These are phyloP conservation scores for Primulina huaijiensis DNA, from an alignment of 257 asterid species.

Conservation along the genomic window DNA sequence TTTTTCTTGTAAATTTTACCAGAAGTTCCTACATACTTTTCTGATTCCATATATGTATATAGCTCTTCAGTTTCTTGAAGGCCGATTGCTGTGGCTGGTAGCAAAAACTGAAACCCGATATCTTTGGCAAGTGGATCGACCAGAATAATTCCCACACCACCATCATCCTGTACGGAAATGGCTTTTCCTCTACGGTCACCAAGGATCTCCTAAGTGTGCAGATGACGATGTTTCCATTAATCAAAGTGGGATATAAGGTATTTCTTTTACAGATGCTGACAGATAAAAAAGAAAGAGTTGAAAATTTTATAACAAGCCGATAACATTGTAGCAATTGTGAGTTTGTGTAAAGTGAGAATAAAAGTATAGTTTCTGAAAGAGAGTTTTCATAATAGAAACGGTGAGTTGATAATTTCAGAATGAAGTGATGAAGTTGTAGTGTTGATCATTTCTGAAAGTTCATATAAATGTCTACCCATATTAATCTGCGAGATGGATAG, in stretches of 20 bases:
- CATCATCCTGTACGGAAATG: slow-evolving; percentile 33
- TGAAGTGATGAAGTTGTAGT: too few relatives aligned
- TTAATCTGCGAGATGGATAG: too few relatives aligned
- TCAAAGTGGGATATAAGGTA: slow-evolving; percentile 44
- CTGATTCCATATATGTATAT: slow-evolving; percentile 35
- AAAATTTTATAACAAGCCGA: not conserved
- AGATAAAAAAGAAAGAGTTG: slow-evolving; percentile 19
- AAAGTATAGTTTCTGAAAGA: too few relatives aligned
- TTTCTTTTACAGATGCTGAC: slow-evolving; percentile 49
- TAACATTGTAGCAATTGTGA: not conserved
- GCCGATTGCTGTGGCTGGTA: slow-evolving; percentile 36
- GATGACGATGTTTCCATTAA: slow-evolving; percentile 52
- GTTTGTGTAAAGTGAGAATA: too few relatives aligned
- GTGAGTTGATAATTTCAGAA: too few relatives aligned
- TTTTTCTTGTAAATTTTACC: not conserved
- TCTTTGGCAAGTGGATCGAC: slow-evolving; percentile 44
- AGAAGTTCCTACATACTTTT: slow-evolving; percentile 35
- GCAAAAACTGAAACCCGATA: not conserved
- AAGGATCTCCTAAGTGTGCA: slow-evolving; percentile 28
- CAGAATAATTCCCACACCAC: slow-evolving; percentile 48
- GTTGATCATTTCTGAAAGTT: too few relatives aligned
- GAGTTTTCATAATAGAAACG: too few relatives aligned
- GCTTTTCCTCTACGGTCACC: slow-evolving; percentile 34
- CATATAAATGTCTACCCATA: too few relatives aligned
- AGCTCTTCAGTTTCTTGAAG: slow-evolving; percentile 43